Conservation (phyloP, 1,284 basidiomycete species). For the Marasmius oreades region DNA sequence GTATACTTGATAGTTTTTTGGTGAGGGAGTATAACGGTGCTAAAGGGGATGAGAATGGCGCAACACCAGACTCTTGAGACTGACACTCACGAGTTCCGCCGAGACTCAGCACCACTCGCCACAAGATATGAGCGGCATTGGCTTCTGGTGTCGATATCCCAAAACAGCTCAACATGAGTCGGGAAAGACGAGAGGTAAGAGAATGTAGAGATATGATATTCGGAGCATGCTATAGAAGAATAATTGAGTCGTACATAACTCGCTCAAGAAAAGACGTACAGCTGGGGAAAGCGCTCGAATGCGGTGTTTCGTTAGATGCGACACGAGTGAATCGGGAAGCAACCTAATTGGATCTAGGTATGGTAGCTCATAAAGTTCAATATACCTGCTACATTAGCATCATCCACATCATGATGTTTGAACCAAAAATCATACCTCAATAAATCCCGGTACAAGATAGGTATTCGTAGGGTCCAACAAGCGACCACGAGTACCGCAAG, state of each 20-base stretch:
- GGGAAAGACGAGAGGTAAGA: conserved; percentile 61
- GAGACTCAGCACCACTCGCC: conserved; percentile 70
- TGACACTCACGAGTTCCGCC: conserved; percentile 71
- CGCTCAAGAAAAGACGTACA: conserved; percentile 38
- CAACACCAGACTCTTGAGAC: not conserved
- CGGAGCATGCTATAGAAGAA: conserved; percentile 55
- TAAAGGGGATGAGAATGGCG: conserved; percentile 24
- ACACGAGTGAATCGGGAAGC: conserved; percentile 62
- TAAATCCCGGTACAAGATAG: conserved; percentile 73
- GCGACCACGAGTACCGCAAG: conserved; percentile 67
- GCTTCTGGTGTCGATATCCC: conserved; percentile 72
- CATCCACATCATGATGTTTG: conserved; percentile 7
- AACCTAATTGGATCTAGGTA: conserved; percentile 74
- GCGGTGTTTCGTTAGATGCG: conserved; percentile 68
- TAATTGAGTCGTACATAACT: conserved; percentile 10
- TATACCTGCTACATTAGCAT: conserved; percentile 42
- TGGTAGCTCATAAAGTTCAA: conserved; percentile 74
- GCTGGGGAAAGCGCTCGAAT: conserved; percentile 63
- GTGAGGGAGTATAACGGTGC: conserved; percentile 61
- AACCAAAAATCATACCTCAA: conserved; percentile 42
- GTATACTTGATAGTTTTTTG: conserved; percentile 52
- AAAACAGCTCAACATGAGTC: conserved; percentile 47
- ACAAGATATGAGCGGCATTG: conserved; percentile 78
- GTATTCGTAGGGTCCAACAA: conserved; percentile 77
- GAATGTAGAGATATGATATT: conserved; percentile 52